Percentiles rank a stretch among this genome's conserved stretches.
Evolutionary conservation across 371 early-diverging fungal species (phyloP).

Genomic region (Smittium mucronatum): DNA sequence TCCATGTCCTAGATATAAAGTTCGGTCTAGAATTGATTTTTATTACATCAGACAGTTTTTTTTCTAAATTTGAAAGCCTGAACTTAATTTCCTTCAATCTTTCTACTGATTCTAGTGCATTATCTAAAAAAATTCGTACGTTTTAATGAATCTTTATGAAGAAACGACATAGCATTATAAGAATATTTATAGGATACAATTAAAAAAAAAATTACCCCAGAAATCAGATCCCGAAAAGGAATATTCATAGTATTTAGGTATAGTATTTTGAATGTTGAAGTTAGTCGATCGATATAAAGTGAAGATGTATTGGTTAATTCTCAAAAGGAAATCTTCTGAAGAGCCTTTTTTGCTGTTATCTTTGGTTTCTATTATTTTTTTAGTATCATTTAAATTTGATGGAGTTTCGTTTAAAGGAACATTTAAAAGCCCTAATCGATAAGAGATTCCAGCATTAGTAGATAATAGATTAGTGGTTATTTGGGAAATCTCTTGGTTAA

Average conservation of each 20-base stretch:
- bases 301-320: background rate
- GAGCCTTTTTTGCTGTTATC: background rate
- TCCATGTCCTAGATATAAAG: slow-evolving; percentile 45
- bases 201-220: background rate
- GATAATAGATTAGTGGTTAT: background rate
- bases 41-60: background rate
- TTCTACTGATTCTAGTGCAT: background rate
- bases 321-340: background rate
- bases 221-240: too few species aligned
- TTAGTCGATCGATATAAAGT: background rate
- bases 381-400: background rate
- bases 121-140: background rate
- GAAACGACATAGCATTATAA: too few species aligned
- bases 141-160: too few species aligned
- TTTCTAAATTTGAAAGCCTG: background rate
- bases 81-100: background rate
- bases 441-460: background rate
- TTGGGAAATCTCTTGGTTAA: background rate
- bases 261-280: background rate
- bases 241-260: background rate
- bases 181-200: too few species aligned
- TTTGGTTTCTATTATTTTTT: background rate
- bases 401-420: background rate
- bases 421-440: background rate
- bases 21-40: slow-evolving; percentile 11